Conservation (phyloP, 768 basidiomycete genomes). For the Antrodiella citrinella region DNA sequence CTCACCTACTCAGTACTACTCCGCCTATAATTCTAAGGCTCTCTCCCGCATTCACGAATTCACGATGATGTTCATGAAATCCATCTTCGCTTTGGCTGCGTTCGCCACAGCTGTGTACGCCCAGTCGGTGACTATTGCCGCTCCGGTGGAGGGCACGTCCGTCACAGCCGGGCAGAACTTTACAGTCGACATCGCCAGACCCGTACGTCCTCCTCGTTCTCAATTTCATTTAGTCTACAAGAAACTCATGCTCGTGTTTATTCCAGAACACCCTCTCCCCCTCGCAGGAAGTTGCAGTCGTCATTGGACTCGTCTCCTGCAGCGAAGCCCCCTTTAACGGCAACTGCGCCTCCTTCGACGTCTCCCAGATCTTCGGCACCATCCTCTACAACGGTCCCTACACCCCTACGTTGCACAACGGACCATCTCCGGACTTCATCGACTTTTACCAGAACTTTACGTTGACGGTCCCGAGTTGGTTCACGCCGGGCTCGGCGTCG, state of each 20-base stretch:
- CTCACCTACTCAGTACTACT: no score
- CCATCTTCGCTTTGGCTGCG: slow-evolving; percentile 12
- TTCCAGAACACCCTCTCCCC: slow-evolving; percentile 2
- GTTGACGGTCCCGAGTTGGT: slow-evolving; percentile 1
- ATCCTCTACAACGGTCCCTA: neutral
- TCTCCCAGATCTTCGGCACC: neutral
- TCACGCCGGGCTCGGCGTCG: slow-evolving; percentile 4
- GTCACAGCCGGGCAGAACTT: slow-evolving; percentile 21
- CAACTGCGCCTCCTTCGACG: neutral
- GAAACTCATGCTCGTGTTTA: neutral
- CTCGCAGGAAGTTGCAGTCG: slow-evolving; percentile 2
- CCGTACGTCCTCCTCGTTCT: slow-evolving; percentile 17
- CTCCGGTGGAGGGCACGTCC: slow-evolving; percentile 15
- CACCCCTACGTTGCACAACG: neutral
- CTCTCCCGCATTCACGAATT: no score
- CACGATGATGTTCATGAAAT: slow-evolving; percentile 10
- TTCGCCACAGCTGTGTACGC: slow-evolving; percentile 15
- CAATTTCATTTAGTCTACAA: no score
- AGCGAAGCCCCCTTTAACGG: no score
- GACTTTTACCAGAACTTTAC: slow-evolving; percentile 10
- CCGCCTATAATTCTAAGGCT: no score
- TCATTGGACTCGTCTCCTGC: neutral
- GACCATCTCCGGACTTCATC: neutral
- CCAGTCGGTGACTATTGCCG: slow-evolving; percentile 25
- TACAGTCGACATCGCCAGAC: slow-evolving; percentile 25